phyloP scores from a whole-genome alignment of 1,284 basidiomycete genomes.

The Marasmius tenuissimus region DNA sequence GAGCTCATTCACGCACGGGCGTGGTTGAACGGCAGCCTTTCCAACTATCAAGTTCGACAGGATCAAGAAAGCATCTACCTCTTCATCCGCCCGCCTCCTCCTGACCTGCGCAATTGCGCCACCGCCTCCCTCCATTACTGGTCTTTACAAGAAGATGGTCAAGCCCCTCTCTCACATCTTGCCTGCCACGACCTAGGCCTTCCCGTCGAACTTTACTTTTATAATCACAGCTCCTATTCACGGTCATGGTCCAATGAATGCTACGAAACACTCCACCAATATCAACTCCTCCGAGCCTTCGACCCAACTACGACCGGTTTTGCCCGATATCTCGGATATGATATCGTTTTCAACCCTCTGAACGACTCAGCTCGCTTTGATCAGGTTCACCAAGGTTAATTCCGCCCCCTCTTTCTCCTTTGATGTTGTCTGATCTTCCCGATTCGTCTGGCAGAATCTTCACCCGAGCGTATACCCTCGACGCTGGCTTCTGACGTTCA shows the following conservation, averaged over 20 bases:
- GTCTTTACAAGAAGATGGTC: neutral
- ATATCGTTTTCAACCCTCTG: too few relatives aligned
- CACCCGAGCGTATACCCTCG: too few relatives aligned
- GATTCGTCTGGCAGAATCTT: too few relatives aligned
- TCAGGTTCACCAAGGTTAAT: too few relatives aligned
- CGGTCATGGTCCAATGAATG: neutral
- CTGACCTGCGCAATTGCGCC: too few relatives aligned
- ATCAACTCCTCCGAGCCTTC: neutral
- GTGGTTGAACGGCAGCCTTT: neutral
- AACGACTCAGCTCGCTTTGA: too few relatives aligned
- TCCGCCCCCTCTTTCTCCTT: too few relatives aligned
- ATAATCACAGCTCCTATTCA: neutral
- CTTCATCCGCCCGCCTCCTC: neutral
- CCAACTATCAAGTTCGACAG: neutral
- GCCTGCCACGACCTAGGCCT: neutral
- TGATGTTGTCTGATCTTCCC: too few relatives aligned
- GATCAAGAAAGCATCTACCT: neutral
- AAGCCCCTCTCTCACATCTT: neutral
- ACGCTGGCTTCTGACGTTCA: too few relatives aligned
- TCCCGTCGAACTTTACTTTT: neutral
- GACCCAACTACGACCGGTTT: too few relatives aligned
- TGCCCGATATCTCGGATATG: too few relatives aligned
- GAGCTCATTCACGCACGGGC: neutral
- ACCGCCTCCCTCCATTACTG: neutral
- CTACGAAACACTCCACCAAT: neutral